Percentiles rank a stretch among this genome's conserved stretches.
phyloP scores from a whole-genome alignment of 108 stramenopile species.

The Skeletonema potamos region DNA sequence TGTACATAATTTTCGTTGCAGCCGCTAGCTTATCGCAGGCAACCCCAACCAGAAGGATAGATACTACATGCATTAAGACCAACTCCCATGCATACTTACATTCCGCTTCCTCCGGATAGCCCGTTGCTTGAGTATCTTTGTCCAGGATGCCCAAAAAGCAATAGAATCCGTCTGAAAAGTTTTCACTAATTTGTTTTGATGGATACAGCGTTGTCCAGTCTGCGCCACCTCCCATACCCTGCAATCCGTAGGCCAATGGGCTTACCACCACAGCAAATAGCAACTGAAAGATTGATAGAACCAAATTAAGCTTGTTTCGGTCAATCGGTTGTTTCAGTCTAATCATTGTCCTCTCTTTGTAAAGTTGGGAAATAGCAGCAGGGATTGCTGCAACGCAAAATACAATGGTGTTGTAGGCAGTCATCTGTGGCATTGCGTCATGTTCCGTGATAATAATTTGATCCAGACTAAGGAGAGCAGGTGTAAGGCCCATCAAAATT shows the following conservation, averaged over 20 bases:
- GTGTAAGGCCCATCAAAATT: constrained; percentile 62
- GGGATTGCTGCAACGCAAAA: constrained; percentile 68
- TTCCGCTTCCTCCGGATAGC: constrained; percentile 63
- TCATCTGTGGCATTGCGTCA: constrained; percentile 63
- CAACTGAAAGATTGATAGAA: constrained; percentile 73
- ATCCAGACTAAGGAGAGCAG: constrained; percentile 62
- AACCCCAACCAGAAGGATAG: constrained; percentile 73
- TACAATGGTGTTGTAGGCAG: constrained; percentile 77
- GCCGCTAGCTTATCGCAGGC: constrained; percentile 77
- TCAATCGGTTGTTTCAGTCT: constrained; percentile 80
- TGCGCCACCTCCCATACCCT: constrained; percentile 62
- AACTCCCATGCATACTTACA: constrained; percentile 56
- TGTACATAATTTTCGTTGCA: constrained; percentile 75
- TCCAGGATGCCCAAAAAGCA: constrained; percentile 78
- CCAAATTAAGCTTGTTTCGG: constrained; percentile 65
- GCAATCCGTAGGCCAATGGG: constrained; percentile 72
- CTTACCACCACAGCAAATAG: constrained; percentile 76
- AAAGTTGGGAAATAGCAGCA: constrained; percentile 76
- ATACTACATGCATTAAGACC: constrained; percentile 64
- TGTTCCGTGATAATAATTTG: constrained; percentile 60
- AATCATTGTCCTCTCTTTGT: constrained; percentile 79
- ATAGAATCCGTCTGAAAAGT: constrained; percentile 65
- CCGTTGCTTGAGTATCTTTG: constrained; percentile 43
- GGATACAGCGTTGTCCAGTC: constrained; percentile 75
- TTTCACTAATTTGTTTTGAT: constrained; percentile 62